Evolutionary conservation across 768 basidiomycete species (phyloP).

Genomic region (Phylloporus sp.): DNA sequence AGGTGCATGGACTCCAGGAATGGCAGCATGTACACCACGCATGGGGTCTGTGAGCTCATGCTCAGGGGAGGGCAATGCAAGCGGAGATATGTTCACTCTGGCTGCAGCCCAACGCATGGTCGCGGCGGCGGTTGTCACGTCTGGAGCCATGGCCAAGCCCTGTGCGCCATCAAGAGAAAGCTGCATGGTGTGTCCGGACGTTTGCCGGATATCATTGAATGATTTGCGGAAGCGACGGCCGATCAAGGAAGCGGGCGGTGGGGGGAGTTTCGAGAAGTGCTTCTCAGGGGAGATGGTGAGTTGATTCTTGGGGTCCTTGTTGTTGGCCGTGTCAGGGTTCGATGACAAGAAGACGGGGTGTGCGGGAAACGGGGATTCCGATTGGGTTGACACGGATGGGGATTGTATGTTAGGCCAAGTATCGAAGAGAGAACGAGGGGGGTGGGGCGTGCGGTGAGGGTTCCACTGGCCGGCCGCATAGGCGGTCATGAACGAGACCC

Average conservation of each 20-base stretch:
- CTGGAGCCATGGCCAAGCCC: constrained; percentile 35
- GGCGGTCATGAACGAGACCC: constrained; percentile 71
- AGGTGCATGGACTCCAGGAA: constrained; percentile 55
- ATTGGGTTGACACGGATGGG: not conserved
- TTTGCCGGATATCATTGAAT: constrained; percentile 40
- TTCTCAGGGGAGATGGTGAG: constrained; percentile 25
- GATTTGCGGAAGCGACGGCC: constrained; percentile 44
- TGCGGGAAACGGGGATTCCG: constrained; percentile 10
- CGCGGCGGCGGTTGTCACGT: constrained; percentile 66
- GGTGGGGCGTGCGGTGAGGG: constrained; percentile 63
- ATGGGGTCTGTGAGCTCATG: constrained; percentile 90
- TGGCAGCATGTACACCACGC: constrained; percentile 62
- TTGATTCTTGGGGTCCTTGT: constrained; percentile 17
- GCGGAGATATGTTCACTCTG: constrained; percentile 76
- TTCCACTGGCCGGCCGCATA: constrained; percentile 80
- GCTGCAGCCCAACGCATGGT: constrained; percentile 85
- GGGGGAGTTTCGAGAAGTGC: constrained; percentile 22
- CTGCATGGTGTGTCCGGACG: constrained; percentile 23
- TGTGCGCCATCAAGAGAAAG: constrained; percentile 29
- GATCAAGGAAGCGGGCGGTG: constrained; percentile 24
- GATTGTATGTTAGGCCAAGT: constrained; percentile 14
- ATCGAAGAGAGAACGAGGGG: constrained; percentile 37
- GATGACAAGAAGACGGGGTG: constrained; percentile 9
- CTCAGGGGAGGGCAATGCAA: constrained; percentile 86
- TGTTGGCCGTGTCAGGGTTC: constrained; percentile 9